Conservation (phyloP, 1,284 basidiomycete species). For the Thecaphora frezii region DNA sequence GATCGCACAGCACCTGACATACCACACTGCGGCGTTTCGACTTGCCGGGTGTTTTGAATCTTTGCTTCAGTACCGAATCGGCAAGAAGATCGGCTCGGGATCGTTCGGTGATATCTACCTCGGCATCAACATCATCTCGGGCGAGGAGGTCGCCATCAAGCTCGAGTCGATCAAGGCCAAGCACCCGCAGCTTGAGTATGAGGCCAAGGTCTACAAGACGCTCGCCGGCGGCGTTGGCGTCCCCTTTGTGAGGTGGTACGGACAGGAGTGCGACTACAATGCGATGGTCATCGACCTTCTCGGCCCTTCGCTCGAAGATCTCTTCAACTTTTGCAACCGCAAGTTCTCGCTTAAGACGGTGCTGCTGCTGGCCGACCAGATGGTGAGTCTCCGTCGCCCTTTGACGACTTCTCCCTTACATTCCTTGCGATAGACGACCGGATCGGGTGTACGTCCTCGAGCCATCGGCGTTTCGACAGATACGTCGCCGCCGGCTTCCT, state of each 20-base stretch:
- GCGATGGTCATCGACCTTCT: slow-evolving; percentile 99
- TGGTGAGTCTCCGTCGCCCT: slow-evolving; percentile 66
- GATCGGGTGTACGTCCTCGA: background rate
- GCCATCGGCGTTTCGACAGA: too few relatives aligned
- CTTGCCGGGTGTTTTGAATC: too few relatives aligned
- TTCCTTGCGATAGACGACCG: background rate
- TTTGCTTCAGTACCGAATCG: slow-evolving; percentile 77
- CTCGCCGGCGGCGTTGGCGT: slow-evolving; percentile 96
- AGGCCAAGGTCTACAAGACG: slow-evolving; percentile 69
- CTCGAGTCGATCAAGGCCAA: slow-evolving; percentile 99
- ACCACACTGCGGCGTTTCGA: too few relatives aligned
- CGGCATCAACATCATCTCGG: slow-evolving; percentile 99
- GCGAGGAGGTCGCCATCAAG: slow-evolving; percentile 99
- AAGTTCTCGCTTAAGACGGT: slow-evolving; percentile 98
- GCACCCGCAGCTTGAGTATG: slow-evolving; percentile 99
- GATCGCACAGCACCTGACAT: too few relatives aligned
- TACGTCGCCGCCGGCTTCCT: too few relatives aligned
- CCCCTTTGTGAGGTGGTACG: slow-evolving; percentile 98
- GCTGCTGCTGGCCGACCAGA: slow-evolving; percentile 90
- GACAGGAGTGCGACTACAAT: slow-evolving; percentile 98
- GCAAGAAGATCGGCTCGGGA: slow-evolving; percentile 99
- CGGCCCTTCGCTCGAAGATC: slow-evolving; percentile 93
- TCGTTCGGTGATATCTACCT: slow-evolving; percentile 99
- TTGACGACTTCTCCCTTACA: too few relatives aligned
- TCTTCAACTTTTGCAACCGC: slow-evolving; percentile 99